A percentile compares a stretch with the other conserved stretches of the same genome.
Evolutionary conservation across 2,329 filamentous ascomycete genomes (phyloP).

Genomic region (Botrytis paeoniae): DNA sequence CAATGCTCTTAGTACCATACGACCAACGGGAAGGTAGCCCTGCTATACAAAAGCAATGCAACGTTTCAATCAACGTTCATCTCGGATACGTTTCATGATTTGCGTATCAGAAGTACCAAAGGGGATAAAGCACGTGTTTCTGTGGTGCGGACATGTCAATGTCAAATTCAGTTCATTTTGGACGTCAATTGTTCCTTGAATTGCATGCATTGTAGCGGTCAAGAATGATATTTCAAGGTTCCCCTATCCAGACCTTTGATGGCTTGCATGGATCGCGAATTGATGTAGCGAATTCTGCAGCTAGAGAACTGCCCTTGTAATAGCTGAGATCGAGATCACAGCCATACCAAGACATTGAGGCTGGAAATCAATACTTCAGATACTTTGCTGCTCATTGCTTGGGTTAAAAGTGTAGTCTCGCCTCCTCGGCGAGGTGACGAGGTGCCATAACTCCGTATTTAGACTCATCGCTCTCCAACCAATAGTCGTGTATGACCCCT

Average conservation of each 20-base stretch:
- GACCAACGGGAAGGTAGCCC: not conserved
- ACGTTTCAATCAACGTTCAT: conserved; percentile 12
- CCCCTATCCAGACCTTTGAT: not conserved
- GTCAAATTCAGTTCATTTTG: conserved; percentile 9
- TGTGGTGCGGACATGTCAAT: conserved; percentile 10
- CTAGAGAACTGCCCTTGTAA: conserved; percentile 17
- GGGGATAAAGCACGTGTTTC: conserved; percentile 5
- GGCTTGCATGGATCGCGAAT: conserved; percentile 15
- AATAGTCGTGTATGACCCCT: conserved; percentile 39
- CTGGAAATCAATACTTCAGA: conserved; percentile 12
- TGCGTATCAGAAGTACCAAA: not conserved
- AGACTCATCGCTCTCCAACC: conserved; percentile 38
- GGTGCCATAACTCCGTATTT: conserved; percentile 41
- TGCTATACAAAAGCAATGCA: not conserved
- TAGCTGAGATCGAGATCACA: not conserved
- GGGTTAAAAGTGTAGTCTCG: conserved; percentile 29
- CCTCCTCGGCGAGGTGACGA: conserved; percentile 36
- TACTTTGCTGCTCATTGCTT: not conserved
- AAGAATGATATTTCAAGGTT: not conserved
- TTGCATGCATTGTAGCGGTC: conserved; percentile 15
- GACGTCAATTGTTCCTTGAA: not conserved
- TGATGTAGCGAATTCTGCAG: conserved; percentile 7
- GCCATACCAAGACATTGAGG: conserved; percentile 13
- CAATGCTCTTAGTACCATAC: not conserved
- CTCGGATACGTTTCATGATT: conserved; percentile 9